Conservation (phyloP, 2,329 filamentous ascomycete species). For the Chaetomium sp. region DNA sequence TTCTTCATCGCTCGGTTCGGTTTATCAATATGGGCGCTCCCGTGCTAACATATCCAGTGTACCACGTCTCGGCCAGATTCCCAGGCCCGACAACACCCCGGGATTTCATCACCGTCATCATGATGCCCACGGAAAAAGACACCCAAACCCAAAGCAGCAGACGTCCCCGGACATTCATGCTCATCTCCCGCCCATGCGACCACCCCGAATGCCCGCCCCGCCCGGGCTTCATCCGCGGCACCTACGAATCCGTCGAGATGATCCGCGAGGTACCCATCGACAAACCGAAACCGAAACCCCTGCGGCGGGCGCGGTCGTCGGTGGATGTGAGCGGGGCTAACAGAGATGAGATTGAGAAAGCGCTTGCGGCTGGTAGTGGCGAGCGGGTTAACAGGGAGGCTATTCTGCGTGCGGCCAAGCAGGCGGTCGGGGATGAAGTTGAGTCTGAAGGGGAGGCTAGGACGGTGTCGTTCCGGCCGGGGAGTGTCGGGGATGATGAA, state of each 20-base stretch:
- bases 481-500: neutral
- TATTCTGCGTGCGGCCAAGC: conserved; percentile 36
- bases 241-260: conserved; percentile 87
- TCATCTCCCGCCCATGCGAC: conserved; percentile 76
- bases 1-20: neutral
- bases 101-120: conserved; percentile 76
- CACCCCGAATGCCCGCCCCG: conserved; percentile 67
- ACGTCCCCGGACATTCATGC: conserved; percentile 70
- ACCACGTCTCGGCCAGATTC: conserved; percentile 81
- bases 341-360: conserved; percentile 13
- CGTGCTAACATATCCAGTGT: conserved; percentile 50
- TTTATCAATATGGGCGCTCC: neutral
- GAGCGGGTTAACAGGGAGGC: conserved; percentile 34
- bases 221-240: conserved; percentile 70
- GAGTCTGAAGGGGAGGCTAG: conserved; percentile 14
- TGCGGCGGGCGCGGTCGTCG: conserved; percentile 39
- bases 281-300: conserved; percentile 24
- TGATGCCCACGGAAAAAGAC: conserved; percentile 33
- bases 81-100: conserved; percentile 80
- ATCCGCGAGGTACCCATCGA: conserved; percentile 72
- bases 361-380: conserved; percentile 5
- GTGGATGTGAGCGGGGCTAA: conserved; percentile 35
- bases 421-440: conserved; percentile 20
- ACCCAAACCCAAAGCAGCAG: conserved; percentile 21
- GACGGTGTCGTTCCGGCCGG: neutral